Conservation (phyloP, 2,329 filamentous ascomycete genomes). For the Leptographium radiaticola region DNA sequence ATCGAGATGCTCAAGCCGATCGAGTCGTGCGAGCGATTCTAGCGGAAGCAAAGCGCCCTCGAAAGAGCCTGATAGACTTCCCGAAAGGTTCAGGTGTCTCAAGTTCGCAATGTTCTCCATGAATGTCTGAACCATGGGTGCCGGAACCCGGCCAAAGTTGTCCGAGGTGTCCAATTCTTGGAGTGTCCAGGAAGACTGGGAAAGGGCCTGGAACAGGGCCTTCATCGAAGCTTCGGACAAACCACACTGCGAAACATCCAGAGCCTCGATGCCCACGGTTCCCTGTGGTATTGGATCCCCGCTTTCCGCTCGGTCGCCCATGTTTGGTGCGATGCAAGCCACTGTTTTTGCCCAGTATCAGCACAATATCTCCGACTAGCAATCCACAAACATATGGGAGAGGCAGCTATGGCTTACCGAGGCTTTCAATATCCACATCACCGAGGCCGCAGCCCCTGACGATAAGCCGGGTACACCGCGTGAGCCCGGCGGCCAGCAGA, state of each 20-base stretch:
- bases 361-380: background rate
- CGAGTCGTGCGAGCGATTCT: slow-evolving; percentile 25
- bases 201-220: slow-evolving; percentile 33
- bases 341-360: background rate
- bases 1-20: slow-evolving; percentile 39
- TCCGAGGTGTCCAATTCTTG: slow-evolving; percentile 38
- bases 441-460: slow-evolving; percentile 37
- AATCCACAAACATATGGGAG: slow-evolving; percentile 1
- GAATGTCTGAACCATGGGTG: slow-evolving; percentile 30
- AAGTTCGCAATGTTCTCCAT: slow-evolving; percentile 30
- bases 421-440: slow-evolving; percentile 31
- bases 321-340: slow-evolving; percentile 5
- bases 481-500: slow-evolving; percentile 27
- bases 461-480: slow-evolving; percentile 37
- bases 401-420: slow-evolving; percentile 22
- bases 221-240: slow-evolving; percentile 35
- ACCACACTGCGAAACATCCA: slow-evolving; percentile 38
- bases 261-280: slow-evolving; percentile 27
- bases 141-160: slow-evolving; percentile 37
- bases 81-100: slow-evolving; percentile 34
- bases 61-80: slow-evolving; percentile 33
- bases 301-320: background rate
- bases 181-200: slow-evolving; percentile 21
- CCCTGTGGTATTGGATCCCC: background rate
- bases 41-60: slow-evolving; percentile 33